Percentiles rank a stretch among this genome's conserved stretches.
Conservation (phyloP, 1,284 basidiomycete species). For the Cutaneotrichosporon arboriforme region DNA sequence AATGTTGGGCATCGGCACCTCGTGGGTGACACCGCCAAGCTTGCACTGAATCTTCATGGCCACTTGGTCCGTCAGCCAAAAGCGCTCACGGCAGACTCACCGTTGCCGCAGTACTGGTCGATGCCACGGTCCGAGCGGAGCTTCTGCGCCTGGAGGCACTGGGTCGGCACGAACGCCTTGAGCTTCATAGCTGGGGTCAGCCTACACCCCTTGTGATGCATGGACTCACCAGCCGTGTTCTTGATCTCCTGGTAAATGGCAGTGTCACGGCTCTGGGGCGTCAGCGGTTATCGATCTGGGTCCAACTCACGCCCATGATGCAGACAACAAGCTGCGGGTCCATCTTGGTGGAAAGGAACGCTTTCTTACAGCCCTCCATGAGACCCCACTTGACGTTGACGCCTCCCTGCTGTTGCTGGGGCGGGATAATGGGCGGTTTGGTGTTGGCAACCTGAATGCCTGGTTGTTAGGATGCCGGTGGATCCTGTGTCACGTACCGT, state of each 20-base stretch:
- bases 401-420: no score
- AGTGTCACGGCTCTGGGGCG: conserved; percentile 32
- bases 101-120: conserved; percentile 50
- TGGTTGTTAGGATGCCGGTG: not conserved
- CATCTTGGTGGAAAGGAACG: conserved; percentile 29
- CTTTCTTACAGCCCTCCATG: conserved; percentile 25
- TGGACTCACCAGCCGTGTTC: conserved; percentile 26
- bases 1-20: conserved; percentile 24
- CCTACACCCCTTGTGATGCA: not conserved
- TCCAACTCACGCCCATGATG: conserved; percentile 35
- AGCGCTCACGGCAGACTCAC: no score
- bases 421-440: conserved; percentile 16
- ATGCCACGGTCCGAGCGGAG: conserved; percentile 40
- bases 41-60: conserved; percentile 50
- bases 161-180: conserved; percentile 32
- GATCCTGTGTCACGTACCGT: conserved; percentile 20
- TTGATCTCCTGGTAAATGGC: conserved; percentile 49
- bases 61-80: conserved; percentile 4
- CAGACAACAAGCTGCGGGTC: conserved; percentile 44
- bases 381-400: no score
- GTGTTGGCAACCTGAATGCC: conserved; percentile 30
- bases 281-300: not conserved
- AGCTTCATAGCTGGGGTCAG: conserved; percentile 7
- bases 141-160: conserved; percentile 46
- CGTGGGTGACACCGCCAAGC: conserved; percentile 51